A percentile compares a stretch with the other conserved stretches of the same genome.
These are phyloP conservation scores for Microthlaspi erraticum DNA, from an alignment of 345 rosid species.

Conservation along the genomic window DNA sequence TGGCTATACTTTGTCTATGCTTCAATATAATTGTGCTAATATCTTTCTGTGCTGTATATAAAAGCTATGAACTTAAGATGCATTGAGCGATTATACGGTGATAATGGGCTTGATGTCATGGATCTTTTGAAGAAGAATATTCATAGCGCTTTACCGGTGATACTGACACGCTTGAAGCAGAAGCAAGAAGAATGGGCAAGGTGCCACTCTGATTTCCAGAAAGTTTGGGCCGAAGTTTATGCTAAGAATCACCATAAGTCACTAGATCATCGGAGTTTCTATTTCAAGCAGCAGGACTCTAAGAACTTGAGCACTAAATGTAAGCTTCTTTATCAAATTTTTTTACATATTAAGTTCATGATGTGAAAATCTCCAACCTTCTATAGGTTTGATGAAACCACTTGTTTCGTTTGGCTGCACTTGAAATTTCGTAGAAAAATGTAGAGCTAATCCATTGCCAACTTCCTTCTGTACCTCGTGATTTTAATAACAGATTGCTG, in stretches of 20 bases:
- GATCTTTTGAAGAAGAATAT: slow-evolving; percentile 85
- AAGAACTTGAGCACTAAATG: slow-evolving; percentile 95
- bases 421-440: background rate
- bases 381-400: slow-evolving; percentile 26
- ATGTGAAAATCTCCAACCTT: slow-evolving; percentile 10
- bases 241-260: slow-evolving; percentile 95
- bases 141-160: slow-evolving; percentile 84
- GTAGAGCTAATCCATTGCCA: slow-evolving; percentile 15
- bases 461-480: slow-evolving; percentile 11
- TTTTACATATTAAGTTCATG: slow-evolving; percentile 23
- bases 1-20: slow-evolving; percentile 23
- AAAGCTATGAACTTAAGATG: slow-evolving; percentile 90
- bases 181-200: slow-evolving; percentile 98
- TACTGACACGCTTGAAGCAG: slow-evolving; percentile 96
- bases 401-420: slow-evolving; percentile 8
- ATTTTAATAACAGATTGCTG: background rate
- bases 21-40: slow-evolving; percentile 16
- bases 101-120: slow-evolving; percentile 97
- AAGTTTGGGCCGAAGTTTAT: slow-evolving; percentile 98
- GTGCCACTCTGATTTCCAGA: slow-evolving; percentile 91
- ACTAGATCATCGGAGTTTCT: slow-evolving; percentile 97
- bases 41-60: slow-evolving; percentile 40
- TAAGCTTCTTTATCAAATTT: slow-evolving; percentile 34
- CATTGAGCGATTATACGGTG: slow-evolving; percentile 92
- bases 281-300: slow-evolving; percentile 96